These are phyloP conservation scores for Oleoguttula mirabilis DNA, from an alignment of 495 filamentous ascomycete species.

Conservation along the genomic window DNA sequence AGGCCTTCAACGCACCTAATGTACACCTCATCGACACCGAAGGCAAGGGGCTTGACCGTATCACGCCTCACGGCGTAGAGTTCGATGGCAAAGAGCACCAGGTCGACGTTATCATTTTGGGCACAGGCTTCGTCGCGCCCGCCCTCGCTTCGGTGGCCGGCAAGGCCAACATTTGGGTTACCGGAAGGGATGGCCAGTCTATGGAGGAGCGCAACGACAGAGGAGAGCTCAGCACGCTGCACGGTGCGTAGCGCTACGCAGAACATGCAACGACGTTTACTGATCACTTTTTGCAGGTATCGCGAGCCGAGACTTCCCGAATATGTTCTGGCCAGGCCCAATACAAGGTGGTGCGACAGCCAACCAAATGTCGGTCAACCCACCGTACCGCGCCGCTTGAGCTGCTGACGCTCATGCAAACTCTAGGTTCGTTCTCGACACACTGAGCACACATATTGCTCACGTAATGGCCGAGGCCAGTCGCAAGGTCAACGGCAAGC, in stretches of 20 bases:
- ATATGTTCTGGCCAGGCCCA: slow-evolving; percentile 38
- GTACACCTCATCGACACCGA: slow-evolving; percentile 40
- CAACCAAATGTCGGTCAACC: no score
- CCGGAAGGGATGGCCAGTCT: slow-evolving; percentile 32
- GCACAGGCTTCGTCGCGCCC: slow-evolving; percentile 38
- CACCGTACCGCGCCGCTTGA: no score
- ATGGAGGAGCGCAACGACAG: slow-evolving; percentile 35
- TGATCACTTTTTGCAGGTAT: no score
- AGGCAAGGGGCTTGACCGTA: slow-evolving; percentile 36
- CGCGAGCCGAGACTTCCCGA: slow-evolving; percentile 37
- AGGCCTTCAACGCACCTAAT: slow-evolving; percentile 21
- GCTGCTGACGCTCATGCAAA: no score
- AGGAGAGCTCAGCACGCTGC: slow-evolving; percentile 32
- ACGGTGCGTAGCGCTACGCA: no score
- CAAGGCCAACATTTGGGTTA: slow-evolving; percentile 31
- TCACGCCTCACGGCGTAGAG: slow-evolving; percentile 32
- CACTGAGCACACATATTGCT: slow-evolving; percentile 30
- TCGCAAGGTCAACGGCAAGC: slow-evolving; percentile 19
- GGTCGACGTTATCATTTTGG: slow-evolving; percentile 36
- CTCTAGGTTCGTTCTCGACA: slow-evolving; percentile 33
- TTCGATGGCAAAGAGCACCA: slow-evolving; percentile 31
- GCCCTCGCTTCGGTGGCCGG: slow-evolving; percentile 26
- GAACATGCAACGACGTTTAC: no score
- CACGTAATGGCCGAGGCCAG: slow-evolving; percentile 38
- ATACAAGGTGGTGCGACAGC: slow-evolving; percentile 27